Evolutionary conservation across 768 basidiomycete species (phyloP).

Genomic region (Amanita jacksonii): DNA sequence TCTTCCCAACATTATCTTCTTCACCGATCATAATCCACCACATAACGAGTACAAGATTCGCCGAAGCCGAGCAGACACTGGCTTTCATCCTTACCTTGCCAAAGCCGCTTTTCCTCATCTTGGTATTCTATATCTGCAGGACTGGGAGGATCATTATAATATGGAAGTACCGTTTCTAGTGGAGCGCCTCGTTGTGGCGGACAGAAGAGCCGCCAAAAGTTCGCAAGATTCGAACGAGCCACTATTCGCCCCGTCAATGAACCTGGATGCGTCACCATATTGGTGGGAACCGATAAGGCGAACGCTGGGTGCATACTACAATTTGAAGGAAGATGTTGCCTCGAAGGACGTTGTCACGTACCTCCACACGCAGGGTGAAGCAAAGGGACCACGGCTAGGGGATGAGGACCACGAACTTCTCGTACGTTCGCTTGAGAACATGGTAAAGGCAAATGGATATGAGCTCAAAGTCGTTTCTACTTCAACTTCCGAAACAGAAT

Average conservation of each 20-base stretch:
- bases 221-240: slow-evolving; percentile 24
- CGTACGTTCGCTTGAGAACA: slow-evolving; percentile 41
- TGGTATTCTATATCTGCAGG: slow-evolving; percentile 56
- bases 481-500: slow-evolving; percentile 36
- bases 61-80: slow-evolving; percentile 43
- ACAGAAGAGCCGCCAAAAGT: slow-evolving; percentile 53
- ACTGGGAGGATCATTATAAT: slow-evolving; percentile 69
- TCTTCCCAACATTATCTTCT: slow-evolving; percentile 59
- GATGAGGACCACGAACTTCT: slow-evolving; percentile 51
- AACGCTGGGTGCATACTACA: slow-evolving; percentile 35
- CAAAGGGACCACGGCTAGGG: slow-evolving; percentile 38
- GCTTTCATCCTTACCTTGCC: slow-evolving; percentile 62
- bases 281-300: slow-evolving; percentile 65
- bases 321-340: slow-evolving; percentile 15
- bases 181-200: slow-evolving; percentile 69
- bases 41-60: slow-evolving; percentile 26
- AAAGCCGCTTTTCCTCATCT: slow-evolving; percentile 70
- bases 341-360: slow-evolving; percentile 52
- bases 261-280: slow-evolving; percentile 33
- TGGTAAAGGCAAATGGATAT: slow-evolving; percentile 43
- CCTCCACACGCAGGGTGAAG: slow-evolving; percentile 50
- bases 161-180: slow-evolving; percentile 64
- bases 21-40: slow-evolving; percentile 35
- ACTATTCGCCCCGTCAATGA: slow-evolving; percentile 33
- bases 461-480: slow-evolving; percentile 48